Evolutionary conservation across 2,329 filamentous ascomycete species (phyloP), one percentile per base, ranked within the genome.

Genomic region (Monosporascus sp.): DNA sequence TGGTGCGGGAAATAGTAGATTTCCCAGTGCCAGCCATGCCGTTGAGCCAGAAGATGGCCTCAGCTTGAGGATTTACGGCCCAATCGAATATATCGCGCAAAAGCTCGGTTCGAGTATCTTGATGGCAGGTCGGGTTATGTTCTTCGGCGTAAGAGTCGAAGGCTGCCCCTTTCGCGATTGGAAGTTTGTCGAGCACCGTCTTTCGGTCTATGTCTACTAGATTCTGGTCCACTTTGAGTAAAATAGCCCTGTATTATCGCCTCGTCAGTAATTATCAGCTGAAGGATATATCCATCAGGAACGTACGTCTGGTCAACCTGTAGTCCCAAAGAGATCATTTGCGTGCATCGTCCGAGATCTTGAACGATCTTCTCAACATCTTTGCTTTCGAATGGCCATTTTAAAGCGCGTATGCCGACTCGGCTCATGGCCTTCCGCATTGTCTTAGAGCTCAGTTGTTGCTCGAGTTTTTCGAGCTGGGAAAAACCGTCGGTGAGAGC

Each of bases 81-180:
- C 24, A 25, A 25, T 25, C 24, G 24, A 25, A 25, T 25, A 8
- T 68, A 5, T 64, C 6, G 1, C 51, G 18, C 1, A 72, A 61
- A 5, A 74, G 62, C 0, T 70, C 59, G 2, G 58, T 54, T 50
- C 67, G 62, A 1, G 70, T 74, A 22, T 56, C 56, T 27, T 52
- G 55, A 3, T 65, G 58, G 47, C 69, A 74, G 18, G 52, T 62
- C 3, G 67, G 51, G 39, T 69, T 63, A 44, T 68, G 62, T 44
- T 68, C 63, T 36, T 72, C 62, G 5, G 55, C 59, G 20, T 65
- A 58, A 0, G 72, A 71, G 56, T 74, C 63, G 47, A 71, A 74
- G 0, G 61, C 50, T 1, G 65, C 64, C 5, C 52, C 55, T 5
- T 53, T 8, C 8, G 59, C 60, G 3, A 57, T 5, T 15, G 53